These are phyloP conservation scores for Xylaria bambusicola DNA, from an alignment of 495 filamentous ascomycete genomes.

Conservation along the genomic window DNA sequence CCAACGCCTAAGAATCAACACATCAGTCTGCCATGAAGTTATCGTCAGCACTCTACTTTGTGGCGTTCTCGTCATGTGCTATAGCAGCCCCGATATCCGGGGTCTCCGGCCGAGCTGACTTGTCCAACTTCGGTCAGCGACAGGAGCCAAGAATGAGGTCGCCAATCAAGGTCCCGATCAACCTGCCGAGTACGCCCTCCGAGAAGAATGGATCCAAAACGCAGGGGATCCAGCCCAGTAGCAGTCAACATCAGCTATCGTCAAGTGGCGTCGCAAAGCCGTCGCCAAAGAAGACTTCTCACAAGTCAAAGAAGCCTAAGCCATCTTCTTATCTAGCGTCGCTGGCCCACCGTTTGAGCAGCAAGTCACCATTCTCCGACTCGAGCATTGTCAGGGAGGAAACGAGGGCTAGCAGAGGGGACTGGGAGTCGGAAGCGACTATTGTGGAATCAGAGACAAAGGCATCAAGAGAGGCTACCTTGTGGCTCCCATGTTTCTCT, in stretches of 20 bases:
- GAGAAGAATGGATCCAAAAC: background rate
- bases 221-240: background rate
- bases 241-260: background rate
- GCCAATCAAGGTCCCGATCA: background rate
- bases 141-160: conserved; percentile 7
- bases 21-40: conserved; percentile 23
- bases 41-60: conserved; percentile 19
- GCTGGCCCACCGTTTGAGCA: conserved; percentile 23
- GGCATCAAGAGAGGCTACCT: conserved; percentile 26
- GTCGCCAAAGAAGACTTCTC: conserved; percentile 4
- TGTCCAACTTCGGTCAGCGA: background rate
- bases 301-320: conserved; percentile 5
- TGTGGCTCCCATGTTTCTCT: conserved; percentile 26
- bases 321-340: conserved; percentile 20
- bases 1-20: background rate
- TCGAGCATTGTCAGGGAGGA: conserved; percentile 34
- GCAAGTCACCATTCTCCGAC: conserved; percentile 29
- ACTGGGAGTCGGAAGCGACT: conserved; percentile 27
- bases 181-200: background rate
- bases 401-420: conserved; percentile 25
- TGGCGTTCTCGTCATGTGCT: conserved; percentile 20
- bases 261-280: background rate
- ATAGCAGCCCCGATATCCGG: conserved; percentile 25
- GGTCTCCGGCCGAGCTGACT: conserved; percentile 12
- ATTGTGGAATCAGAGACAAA: conserved; percentile 34